Evolutionary conservation across 2,329 filamentous ascomycete species (phyloP).

Genomic region (Calonectria pauciramosa): DNA sequence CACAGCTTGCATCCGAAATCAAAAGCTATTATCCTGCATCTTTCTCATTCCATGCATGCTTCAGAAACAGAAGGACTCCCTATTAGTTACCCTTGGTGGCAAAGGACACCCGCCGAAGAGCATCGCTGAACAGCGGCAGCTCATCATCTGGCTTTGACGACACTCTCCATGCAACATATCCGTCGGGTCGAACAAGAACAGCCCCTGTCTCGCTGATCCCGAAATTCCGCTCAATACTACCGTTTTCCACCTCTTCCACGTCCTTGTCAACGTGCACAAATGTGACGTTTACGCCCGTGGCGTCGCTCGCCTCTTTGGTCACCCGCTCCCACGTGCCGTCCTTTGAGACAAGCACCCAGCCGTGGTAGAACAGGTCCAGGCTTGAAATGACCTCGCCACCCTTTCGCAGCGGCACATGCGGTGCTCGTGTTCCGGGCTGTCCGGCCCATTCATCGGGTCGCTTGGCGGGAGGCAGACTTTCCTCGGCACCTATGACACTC

Average conservation of each 20-base stretch:
- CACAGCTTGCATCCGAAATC: background rate
- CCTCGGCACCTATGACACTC: background rate
- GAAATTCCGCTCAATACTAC: background rate
- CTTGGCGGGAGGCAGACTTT: constrained; percentile 22
- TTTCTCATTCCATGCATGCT: background rate
- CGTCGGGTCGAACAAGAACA: constrained; percentile 29
- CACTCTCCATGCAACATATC: constrained; percentile 30
- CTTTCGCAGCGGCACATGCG: constrained; percentile 32
- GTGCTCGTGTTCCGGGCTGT: constrained; percentile 39
- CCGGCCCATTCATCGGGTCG: constrained; percentile 41
- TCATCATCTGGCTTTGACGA: background rate
- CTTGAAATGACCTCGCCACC: constrained; percentile 17
- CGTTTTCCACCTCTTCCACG: constrained; percentile 2
- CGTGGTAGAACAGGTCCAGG: constrained; percentile 27
- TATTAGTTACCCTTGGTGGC: background rate
- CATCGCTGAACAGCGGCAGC: background rate
- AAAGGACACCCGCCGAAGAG: background rate
- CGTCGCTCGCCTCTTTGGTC: background rate
- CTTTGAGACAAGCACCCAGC: constrained; percentile 29
- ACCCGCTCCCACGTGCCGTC: constrained; percentile 17
- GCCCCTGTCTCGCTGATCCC: constrained; percentile 18
- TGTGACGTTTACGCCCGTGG: background rate
- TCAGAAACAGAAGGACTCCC: background rate
- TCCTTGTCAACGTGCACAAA: constrained; percentile 25
- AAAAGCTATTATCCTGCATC: background rate